A percentile compares a stretch with the other conserved stretches of the same genome.
phyloP scores from a whole-genome alignment of 2,329 filamentous ascomycete genomes.

The Juglanconis sp. region DNA sequence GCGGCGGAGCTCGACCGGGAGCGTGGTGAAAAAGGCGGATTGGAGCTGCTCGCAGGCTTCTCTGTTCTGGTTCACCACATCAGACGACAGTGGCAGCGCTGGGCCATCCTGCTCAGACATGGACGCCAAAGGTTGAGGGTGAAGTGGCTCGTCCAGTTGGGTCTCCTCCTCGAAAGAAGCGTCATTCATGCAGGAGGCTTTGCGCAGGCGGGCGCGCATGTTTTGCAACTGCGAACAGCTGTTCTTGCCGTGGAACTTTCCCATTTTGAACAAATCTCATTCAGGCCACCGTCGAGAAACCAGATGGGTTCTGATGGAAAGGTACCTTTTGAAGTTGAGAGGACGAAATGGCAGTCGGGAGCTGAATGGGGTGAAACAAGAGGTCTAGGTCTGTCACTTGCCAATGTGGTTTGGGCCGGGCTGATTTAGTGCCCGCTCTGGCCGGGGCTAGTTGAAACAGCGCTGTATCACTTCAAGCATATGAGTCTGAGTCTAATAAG shows the following conservation, averaged over 20 bases:
- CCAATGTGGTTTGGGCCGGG: too few species aligned
- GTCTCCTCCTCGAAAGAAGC: background rate
- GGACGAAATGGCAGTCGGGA: background rate
- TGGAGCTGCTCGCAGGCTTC: constrained; percentile 14
- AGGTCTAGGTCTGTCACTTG: too few species aligned
- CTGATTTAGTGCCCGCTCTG: too few species aligned
- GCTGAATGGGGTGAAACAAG: too few species aligned
- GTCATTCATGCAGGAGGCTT: constrained; percentile 11
- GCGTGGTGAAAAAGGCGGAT: constrained; percentile 21
- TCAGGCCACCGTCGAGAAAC: background rate
- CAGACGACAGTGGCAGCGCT: background rate
- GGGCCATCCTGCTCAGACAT: background rate
- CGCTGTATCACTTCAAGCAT: too few species aligned
- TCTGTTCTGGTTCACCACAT: background rate
- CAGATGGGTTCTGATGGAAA: background rate
- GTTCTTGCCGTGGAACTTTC: background rate
- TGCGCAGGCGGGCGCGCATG: constrained; percentile 14
- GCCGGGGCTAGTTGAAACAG: too few species aligned
- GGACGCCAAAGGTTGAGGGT: background rate
- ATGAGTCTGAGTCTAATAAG: too few species aligned
- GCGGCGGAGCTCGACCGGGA: constrained; percentile 18
- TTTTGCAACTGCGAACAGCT: constrained; percentile 8
- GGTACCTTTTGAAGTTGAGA: background rate
- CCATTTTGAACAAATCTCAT: background rate
- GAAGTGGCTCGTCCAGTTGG: background rate